phyloP scores from a whole-genome alignment of 768 basidiomycete genomes.

The Tulasnella calospora region DNA sequence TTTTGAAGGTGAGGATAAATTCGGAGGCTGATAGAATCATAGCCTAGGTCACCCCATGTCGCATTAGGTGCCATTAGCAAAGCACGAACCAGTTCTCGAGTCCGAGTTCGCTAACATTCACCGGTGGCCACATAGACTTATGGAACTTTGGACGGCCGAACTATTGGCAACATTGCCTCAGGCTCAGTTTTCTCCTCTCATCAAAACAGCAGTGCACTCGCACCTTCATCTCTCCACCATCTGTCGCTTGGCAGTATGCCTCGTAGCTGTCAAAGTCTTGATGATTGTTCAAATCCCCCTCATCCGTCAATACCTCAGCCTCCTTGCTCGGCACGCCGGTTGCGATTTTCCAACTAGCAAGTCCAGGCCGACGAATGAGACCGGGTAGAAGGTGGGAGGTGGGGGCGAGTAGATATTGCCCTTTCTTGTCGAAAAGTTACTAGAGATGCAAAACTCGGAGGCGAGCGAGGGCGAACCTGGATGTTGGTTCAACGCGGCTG shows the following conservation, averaged over 20 bases:
- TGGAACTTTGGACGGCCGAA: conserved; percentile 20
- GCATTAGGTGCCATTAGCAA: not conserved
- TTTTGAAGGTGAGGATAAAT: conserved; percentile 95
- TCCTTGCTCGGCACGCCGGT: conserved; percentile 38
- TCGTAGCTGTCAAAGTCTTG: conserved; percentile 47
- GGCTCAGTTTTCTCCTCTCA: not conserved
- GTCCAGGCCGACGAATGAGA: conserved; percentile 70
- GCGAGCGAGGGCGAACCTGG: conserved; percentile 47
- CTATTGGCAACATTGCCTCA: not conserved
- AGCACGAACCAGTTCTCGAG: conserved; percentile 63
- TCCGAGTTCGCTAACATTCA: conserved; percentile 53
- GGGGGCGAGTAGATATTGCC: not conserved
- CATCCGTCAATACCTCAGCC: not conserved
- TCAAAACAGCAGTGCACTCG: conserved; percentile 32
- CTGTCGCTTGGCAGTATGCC: conserved; percentile 49
- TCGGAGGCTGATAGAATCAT: conserved; percentile 54
- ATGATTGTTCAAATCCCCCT: not conserved
- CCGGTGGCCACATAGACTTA: conserved; percentile 72
- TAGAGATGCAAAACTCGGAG: not conserved
- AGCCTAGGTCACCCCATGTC: not conserved
- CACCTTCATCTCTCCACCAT: conserved; percentile 56
- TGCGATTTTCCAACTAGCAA: conserved; percentile 73
- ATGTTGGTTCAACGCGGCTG: conserved; percentile 68
- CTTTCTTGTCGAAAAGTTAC: not conserved
- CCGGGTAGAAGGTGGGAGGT: conserved; percentile 45